Conservation (phyloP, 2,329 filamentous ascomycete species). For the Calonectria pauciramosa region DNA sequence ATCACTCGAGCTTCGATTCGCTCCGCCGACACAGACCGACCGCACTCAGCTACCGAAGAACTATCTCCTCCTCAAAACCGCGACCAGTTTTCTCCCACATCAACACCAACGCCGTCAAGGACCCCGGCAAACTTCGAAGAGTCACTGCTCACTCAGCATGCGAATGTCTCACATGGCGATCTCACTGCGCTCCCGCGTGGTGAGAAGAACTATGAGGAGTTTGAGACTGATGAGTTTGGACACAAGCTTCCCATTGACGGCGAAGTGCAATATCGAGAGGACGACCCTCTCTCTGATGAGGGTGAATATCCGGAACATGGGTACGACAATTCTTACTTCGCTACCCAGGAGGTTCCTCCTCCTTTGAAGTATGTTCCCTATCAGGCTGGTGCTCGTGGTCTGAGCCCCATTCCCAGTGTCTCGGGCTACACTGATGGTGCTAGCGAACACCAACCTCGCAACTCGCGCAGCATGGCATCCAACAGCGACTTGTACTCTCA, state of each 20-base stretch:
- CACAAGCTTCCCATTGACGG: conserved; percentile 58
- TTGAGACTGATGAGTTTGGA: conserved; percentile 62
- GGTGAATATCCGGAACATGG: conserved; percentile 57
- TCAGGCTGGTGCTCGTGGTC: conserved; percentile 75
- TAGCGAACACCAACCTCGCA: conserved; percentile 70
- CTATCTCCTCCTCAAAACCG: conserved; percentile 71
- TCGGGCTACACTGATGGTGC: conserved; percentile 85
- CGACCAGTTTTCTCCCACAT: conserved; percentile 70
- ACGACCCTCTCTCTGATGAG: conserved; percentile 47
- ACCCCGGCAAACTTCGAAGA: conserved; percentile 69
- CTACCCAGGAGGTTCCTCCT: conserved; percentile 73
- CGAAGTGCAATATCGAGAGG: conserved; percentile 61
- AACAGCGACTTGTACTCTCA: conserved; percentile 72
- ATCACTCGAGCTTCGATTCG: conserved; percentile 89
- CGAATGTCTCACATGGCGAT: conserved; percentile 72
- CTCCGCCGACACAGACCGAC: conserved; percentile 82
- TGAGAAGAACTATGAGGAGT: conserved; percentile 59
- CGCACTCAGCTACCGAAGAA: conserved; percentile 76
- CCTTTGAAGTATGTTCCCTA: conserved; percentile 78
- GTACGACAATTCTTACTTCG: conserved; percentile 65
- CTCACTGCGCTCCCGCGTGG: conserved; percentile 67
- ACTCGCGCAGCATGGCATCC: conserved; percentile 67
- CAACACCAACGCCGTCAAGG: conserved; percentile 73
- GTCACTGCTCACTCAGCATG: conserved; percentile 77
- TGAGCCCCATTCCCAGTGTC: conserved; percentile 94